Evolutionary conservation across 2,329 filamentous ascomycete genomes (phyloP).

Genomic region (Paraconiothyrium sp.): DNA sequence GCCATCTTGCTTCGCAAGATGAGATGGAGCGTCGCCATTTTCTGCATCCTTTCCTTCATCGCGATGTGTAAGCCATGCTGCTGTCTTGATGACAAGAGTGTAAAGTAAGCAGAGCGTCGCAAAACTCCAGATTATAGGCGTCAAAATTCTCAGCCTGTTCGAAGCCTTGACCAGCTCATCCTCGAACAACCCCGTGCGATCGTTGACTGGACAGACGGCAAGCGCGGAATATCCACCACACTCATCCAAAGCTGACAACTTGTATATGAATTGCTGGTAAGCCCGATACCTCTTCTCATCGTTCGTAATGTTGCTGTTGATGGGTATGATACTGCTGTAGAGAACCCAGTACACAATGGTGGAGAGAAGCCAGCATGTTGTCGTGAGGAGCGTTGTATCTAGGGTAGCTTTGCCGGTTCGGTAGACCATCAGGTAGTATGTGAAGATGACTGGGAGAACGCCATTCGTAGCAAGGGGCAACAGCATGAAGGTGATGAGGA

Average conservation of each 20-base stretch:
- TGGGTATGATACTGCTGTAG: constrained; percentile 25
- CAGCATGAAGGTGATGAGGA: constrained; percentile 33
- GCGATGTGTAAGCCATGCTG: neutral
- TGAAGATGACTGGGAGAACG: constrained; percentile 29
- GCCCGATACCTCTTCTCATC: constrained; percentile 14
- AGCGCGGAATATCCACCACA: constrained; percentile 34
- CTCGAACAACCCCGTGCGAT: constrained; percentile 9
- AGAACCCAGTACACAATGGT: constrained; percentile 33
- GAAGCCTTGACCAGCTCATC: constrained; percentile 15
- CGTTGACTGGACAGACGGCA: constrained; percentile 29
- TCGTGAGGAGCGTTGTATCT: constrained; percentile 25
- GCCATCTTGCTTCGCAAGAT: neutral
- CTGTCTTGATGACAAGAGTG: constrained; percentile 12
- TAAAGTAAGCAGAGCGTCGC: constrained; percentile 25
- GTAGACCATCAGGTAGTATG: constrained; percentile 23
- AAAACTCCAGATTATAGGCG: constrained; percentile 33
- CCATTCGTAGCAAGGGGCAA: constrained; percentile 34
- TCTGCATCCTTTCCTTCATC: no score
- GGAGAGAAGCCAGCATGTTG: constrained; percentile 26
- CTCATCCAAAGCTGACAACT: constrained; percentile 27
- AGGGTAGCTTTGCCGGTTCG: constrained; percentile 15
- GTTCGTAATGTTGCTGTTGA: constrained; percentile 19
- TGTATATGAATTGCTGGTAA: constrained; percentile 35
- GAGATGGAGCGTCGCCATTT: no score
- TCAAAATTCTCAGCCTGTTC: constrained; percentile 24